phyloP scores from a whole-genome alignment of 345 rosid genomes.

The Schrenkiella parvula region DNA sequence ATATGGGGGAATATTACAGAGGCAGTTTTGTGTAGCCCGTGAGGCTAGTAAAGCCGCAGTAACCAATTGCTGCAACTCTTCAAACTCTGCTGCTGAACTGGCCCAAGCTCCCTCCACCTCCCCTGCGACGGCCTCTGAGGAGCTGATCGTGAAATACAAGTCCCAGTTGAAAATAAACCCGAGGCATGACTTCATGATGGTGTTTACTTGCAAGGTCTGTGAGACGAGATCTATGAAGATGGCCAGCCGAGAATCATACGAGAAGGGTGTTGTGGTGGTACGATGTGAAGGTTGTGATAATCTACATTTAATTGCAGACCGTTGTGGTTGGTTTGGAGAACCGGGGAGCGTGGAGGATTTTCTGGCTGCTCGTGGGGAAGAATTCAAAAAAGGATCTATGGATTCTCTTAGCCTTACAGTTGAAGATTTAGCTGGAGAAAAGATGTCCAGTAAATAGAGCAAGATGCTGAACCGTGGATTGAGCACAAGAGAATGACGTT shows the following conservation, averaged over 20 bases:
- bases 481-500: neutral
- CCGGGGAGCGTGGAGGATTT: constrained; percentile 81
- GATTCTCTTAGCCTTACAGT: constrained; percentile 70
- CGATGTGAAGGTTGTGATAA: constrained; percentile 81
- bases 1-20: constrained; percentile 40
- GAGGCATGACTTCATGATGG: constrained; percentile 84
- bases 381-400: constrained; percentile 64
- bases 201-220: constrained; percentile 85
- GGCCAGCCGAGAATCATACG: constrained; percentile 65
- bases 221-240: constrained; percentile 83
- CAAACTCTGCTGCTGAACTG: constrained; percentile 20
- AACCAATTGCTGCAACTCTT: constrained; percentile 22
- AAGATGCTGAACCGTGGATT: neutral
- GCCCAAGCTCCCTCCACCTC: constrained; percentile 16
- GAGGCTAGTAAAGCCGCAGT: constrained; percentile 22
- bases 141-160: constrained; percentile 33
- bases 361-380: constrained; percentile 81
- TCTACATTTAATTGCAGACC: constrained; percentile 83
- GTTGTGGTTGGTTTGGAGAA: constrained; percentile 83
- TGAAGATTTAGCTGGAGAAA: constrained; percentile 82
- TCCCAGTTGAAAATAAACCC: constrained; percentile 61
- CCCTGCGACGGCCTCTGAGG: constrained; percentile 15
- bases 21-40: constrained; percentile 26
- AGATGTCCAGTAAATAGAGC: constrained; percentile 31
- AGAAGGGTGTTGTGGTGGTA: constrained; percentile 85